Evolutionary conservation across 352 stramenopile species (phyloP).

Genomic region (Pilasporangium apinafurcum): DNA sequence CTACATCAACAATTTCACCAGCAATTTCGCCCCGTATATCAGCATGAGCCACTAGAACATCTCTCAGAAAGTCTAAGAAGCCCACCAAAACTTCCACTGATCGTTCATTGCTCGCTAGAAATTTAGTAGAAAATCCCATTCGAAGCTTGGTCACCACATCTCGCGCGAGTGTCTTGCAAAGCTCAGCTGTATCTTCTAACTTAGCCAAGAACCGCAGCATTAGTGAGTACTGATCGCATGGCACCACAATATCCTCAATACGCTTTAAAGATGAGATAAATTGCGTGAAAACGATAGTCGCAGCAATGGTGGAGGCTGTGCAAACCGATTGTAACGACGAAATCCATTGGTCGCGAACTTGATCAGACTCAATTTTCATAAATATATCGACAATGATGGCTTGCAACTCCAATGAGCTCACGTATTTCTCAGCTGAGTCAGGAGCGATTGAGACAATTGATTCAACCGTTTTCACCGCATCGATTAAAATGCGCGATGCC

Average conservation of each 20-base stretch:
- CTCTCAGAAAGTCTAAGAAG: constrained; percentile 71
- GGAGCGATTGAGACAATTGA: constrained; percentile 69
- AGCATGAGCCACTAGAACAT: constrained; percentile 55
- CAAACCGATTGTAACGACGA: constrained; percentile 75
- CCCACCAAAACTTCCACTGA: constrained; percentile 64
- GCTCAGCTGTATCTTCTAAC: constrained; percentile 33
- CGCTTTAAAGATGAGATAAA: constrained; percentile 50
- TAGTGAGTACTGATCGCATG: constrained; percentile 67
- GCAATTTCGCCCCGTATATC: constrained; percentile 46
- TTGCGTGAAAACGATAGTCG: constrained; percentile 57
- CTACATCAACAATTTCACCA: constrained; percentile 63
- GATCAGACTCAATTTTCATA: constrained; percentile 54
- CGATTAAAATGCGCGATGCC: constrained; percentile 70
- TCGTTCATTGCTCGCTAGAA: constrained; percentile 64
- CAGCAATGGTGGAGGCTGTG: constrained; percentile 27
- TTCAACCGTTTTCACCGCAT: constrained; percentile 79
- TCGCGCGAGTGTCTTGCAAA: constrained; percentile 48
- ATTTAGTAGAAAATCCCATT: constrained; percentile 71
- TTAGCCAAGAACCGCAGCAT: constrained; percentile 69
- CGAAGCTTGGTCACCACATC: constrained; percentile 56
- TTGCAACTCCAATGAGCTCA: constrained; percentile 34
- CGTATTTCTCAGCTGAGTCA: constrained; percentile 60
- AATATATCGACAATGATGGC: constrained; percentile 52
- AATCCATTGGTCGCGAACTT: constrained; percentile 82
- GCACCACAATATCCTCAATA: constrained; percentile 54